Base-by-base conservation (phyloP, 129 eudicot species). In the Deinandra increscens region DNA sequence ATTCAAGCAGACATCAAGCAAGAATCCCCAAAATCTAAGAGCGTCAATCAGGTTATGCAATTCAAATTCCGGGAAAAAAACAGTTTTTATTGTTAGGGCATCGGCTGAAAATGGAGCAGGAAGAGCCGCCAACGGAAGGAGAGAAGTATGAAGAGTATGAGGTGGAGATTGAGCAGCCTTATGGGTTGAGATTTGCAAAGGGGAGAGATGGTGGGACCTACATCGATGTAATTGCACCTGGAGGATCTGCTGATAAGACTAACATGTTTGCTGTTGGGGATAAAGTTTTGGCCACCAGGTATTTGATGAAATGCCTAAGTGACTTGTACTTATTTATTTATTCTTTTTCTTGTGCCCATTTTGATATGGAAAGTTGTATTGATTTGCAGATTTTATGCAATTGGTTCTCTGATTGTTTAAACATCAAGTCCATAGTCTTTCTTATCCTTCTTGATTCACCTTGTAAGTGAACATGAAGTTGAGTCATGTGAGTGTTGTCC, bases 151-250 rank as follows among this genome's bases (percentile, higher is more conserved):
- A 86, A 64, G 97, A 86, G 78, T 89, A 93, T 71, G 99, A 89
- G 66, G 99, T 89, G 12, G 98, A 89, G 78, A 29, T 93, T 17
- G 84, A 80, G 59, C 96, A 89, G 84, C 98, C 96, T n/a, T 86
- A 69, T 64, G 98, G 98, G 3, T 69, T 93, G 74, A 89, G 61
- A 55, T 93, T 93, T 61, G 79, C 83, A 5, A 93, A 93, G 76
- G 99, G 99, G 9, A 87, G 99, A 83, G 99, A 93, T 80, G 97
- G 99, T 50, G 92, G 84, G 11, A 89, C 97, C 65, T 93, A 93
- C 80, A 93, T 93, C 64, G 98, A 93, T 74, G 98, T 92, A 56
- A 93, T 93, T 73, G 98, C 97, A 2, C 90, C 96, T 42, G 98
- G 98, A 3, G 91, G 89, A 6, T 75, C 79, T 7, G 99, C 99